Conservation (phyloP, 2,329 filamentous ascomycete species). For the Fusarium bactridioides region DNA sequence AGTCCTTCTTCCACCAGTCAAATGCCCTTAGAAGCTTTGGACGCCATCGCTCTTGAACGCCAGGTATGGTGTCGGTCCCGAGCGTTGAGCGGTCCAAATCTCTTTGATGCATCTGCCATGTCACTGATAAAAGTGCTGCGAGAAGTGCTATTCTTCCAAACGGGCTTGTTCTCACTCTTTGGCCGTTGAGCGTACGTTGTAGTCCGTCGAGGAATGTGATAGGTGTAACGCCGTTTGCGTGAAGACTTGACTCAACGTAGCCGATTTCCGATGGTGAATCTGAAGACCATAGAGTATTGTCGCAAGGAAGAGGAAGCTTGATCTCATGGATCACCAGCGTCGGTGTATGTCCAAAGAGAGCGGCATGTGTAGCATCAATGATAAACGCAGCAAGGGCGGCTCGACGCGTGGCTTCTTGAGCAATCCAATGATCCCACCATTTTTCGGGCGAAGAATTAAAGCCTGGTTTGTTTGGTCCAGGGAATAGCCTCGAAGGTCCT, state of each 20-base stretch:
- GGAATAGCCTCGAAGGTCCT: constrained; percentile 17
- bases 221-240: constrained; percentile 40
- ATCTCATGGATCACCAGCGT: constrained; percentile 43
- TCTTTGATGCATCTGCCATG: constrained; percentile 43
- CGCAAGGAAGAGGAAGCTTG: constrained; percentile 41
- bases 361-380: constrained; percentile 41
- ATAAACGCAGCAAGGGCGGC: constrained; percentile 42
- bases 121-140: constrained; percentile 38
- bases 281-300: constrained; percentile 42
- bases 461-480: constrained; percentile 12
- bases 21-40: constrained; percentile 40
- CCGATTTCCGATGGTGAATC: constrained; percentile 42
- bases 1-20: constrained; percentile 44
- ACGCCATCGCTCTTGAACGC: constrained; percentile 41
- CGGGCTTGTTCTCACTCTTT: constrained; percentile 40
- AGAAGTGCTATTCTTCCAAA: constrained; percentile 40
- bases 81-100: constrained; percentile 40
- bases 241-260: constrained; percentile 41
- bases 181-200: constrained; percentile 39
- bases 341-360: constrained; percentile 41
- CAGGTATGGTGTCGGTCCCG: constrained; percentile 37
- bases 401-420: constrained; percentile 41
- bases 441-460: constrained; percentile 39
- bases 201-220: constrained; percentile 41
- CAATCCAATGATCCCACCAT: constrained; percentile 45